Conservation (phyloP, 2,329 filamentous ascomycete species). For the Rhexocercosporidium sp. region DNA sequence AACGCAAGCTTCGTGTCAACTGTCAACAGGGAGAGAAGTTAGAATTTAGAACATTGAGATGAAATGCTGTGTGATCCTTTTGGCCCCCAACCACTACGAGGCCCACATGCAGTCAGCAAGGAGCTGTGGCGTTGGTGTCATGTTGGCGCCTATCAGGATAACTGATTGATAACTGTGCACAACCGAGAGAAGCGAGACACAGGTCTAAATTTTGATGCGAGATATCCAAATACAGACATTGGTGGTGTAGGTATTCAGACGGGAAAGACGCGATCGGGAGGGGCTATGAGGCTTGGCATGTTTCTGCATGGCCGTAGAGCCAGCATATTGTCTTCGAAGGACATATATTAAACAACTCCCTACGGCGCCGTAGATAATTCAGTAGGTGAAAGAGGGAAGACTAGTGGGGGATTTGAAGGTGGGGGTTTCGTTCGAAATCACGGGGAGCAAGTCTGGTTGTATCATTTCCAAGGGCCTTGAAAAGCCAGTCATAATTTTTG, state of each 20-base stretch:
- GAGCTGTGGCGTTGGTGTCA: not conserved
- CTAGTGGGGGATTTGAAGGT: no score
- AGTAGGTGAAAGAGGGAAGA: no score
- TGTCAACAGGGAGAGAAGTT: no score
- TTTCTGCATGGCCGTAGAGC: no score
- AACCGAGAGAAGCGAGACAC: not conserved
- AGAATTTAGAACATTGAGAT: no score
- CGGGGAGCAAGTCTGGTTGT: no score
- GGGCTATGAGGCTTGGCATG: not conserved
- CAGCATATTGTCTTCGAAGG: no score
- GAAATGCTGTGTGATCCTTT: not conserved
- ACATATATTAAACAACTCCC: no score
- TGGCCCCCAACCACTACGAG: not conserved
- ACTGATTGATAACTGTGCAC: not conserved
- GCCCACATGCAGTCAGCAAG: not conserved
- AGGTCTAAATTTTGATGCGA: not conserved
- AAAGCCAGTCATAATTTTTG: not conserved
- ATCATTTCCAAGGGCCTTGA: no score
- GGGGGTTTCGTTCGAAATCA: no score
- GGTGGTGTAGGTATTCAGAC: not conserved
- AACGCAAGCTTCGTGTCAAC: no score
- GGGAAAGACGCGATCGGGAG: not conserved
- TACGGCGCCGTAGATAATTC: no score
- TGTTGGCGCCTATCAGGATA: not conserved
- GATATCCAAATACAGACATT: not conserved